Conservation (phyloP, 352 stramenopile species). For the Thalassiosira delicatula region DNA sequence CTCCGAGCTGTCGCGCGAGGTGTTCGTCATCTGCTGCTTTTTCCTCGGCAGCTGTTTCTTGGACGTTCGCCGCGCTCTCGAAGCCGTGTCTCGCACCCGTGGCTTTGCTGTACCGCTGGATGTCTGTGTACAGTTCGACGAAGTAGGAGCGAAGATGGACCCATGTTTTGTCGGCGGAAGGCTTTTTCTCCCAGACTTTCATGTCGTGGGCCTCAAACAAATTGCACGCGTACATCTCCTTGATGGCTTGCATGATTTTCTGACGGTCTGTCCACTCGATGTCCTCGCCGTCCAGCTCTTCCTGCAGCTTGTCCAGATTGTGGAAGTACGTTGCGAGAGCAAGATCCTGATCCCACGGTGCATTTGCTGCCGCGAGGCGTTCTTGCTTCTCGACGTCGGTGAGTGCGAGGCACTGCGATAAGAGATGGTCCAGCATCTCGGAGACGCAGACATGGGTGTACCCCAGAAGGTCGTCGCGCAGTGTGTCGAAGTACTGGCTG, state of each 20-base stretch:
- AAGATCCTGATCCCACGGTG: background rate
- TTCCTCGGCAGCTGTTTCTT: background rate
- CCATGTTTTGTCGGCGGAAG: background rate
- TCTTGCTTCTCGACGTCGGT: background rate
- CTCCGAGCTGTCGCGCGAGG: background rate
- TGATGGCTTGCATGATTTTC: constrained; percentile 3
- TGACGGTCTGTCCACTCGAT: background rate
- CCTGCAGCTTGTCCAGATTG: background rate
- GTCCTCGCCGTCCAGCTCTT: background rate
- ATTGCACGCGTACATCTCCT: constrained; percentile 4
- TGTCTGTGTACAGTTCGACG: background rate
- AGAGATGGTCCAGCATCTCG: constrained; percentile 2
- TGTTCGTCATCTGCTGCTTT: background rate
- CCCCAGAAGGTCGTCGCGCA: background rate
- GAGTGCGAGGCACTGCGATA: constrained; percentile 7
- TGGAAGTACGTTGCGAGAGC: background rate
- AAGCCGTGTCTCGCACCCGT: constrained; percentile 1
- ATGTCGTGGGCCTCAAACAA: background rate
- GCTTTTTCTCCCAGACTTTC: background rate
- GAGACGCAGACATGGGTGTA: background rate
- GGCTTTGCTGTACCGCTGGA: background rate
- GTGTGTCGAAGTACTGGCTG: background rate
- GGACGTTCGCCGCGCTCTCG: background rate
- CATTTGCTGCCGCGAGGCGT: background rate
- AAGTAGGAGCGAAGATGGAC: background rate